Conservation (phyloP, 176 grass and related monocot species). For the Miscanthus lutarioriparius region DNA sequence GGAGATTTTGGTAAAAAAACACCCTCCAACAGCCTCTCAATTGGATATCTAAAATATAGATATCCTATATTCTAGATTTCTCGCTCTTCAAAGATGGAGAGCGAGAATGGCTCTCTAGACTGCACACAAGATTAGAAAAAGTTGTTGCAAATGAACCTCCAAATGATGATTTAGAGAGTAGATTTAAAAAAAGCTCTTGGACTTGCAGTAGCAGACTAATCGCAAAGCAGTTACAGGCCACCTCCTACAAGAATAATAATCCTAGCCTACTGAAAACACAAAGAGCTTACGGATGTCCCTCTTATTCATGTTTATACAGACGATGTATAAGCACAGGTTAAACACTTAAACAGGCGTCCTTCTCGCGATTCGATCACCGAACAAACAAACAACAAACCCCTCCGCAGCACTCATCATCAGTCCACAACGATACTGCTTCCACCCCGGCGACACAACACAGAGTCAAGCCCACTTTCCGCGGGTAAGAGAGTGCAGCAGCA, state of each 20-base stretch:
- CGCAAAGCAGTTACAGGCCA: background rate
- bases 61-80: no score
- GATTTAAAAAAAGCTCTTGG: no score
- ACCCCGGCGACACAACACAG: background rate
- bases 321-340: background rate
- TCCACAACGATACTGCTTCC: background rate
- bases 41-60: no score
- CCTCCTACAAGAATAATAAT: no score
- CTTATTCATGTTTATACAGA: conserved; percentile 10
- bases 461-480: background rate
- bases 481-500: background rate
- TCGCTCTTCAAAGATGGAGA: no score
- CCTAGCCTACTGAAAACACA: background rate
- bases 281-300: background rate
- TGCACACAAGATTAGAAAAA: no score
- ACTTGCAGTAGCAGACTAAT: background rate
- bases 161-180: no score
- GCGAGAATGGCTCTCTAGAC: no score
- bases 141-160: no score
- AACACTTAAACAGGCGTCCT: background rate
- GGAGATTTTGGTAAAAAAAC: no score
- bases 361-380: background rate
- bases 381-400: background rate
- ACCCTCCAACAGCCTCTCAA: no score
- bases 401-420: background rate